A percentile compares a stretch with the other conserved stretches of the same genome.
Conservation (phyloP, 208 protist genomes). For the Crithidia expoeki region DNA sequence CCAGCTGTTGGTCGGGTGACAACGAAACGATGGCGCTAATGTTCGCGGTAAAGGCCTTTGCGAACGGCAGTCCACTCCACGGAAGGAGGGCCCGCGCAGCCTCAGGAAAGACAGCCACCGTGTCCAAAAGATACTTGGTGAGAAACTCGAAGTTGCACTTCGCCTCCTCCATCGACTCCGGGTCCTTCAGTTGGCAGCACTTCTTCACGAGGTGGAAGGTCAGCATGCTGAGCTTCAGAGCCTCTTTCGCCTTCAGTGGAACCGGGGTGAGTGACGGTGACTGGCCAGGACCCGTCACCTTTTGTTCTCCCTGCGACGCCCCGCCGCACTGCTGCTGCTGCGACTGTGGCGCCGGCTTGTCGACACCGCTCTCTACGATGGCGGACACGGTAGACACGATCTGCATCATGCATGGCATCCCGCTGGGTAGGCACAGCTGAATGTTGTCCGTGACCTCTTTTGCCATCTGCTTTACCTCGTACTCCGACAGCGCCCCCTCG, state of each 20-base stretch:
- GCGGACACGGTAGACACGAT: slow-evolving; percentile 63
- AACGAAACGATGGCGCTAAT: slow-evolving; percentile 36
- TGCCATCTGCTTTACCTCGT: slow-evolving; percentile 52
- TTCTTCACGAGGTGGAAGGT: slow-evolving; percentile 75
- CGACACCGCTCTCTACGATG: slow-evolving; percentile 37
- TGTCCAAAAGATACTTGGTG: slow-evolving; percentile 57
- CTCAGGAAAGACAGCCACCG: slow-evolving; percentile 52
- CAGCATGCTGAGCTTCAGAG: slow-evolving; percentile 64
- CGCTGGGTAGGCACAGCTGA: slow-evolving; percentile 53
- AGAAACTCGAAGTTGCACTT: slow-evolving; percentile 70
- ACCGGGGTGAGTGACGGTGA: slow-evolving; percentile 56
- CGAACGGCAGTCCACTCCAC: slow-evolving; percentile 65
- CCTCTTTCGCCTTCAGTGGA: slow-evolving; percentile 63
- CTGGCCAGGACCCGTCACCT: slow-evolving; percentile 13
- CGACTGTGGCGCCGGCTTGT: slow-evolving; percentile 9
- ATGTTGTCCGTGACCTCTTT: slow-evolving; percentile 58
- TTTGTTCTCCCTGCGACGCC: slow-evolving; percentile 4
- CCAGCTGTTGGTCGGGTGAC: slow-evolving; percentile 30
- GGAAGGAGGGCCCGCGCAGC: slow-evolving; percentile 48
- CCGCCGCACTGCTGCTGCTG: slow-evolving; percentile 19
- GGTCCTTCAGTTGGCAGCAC: slow-evolving; percentile 79
- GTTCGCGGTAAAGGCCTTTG: slow-evolving; percentile 45
- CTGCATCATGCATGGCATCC: slow-evolving; percentile 73
- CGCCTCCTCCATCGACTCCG: slow-evolving; percentile 77
- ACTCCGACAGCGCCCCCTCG: slow-evolving; percentile 33